These are phyloP conservation scores for Annulohypoxylon nitens DNA, from an alignment of 495 filamentous ascomycete genomes.

Conservation along the genomic window DNA sequence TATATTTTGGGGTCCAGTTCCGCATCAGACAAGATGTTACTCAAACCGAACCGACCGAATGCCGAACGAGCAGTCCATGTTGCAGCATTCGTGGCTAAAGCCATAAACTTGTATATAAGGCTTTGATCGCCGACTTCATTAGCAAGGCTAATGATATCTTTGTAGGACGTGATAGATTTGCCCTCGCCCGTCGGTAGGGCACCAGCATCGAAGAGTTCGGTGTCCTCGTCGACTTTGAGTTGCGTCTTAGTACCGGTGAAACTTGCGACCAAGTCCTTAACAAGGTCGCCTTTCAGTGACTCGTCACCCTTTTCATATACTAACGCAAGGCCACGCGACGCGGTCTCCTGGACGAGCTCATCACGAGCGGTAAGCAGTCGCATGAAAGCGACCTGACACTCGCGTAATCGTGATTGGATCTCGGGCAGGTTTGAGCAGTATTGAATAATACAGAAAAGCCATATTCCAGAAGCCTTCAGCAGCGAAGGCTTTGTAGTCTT, in stretches of 20 bases:
- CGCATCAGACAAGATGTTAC: conserved; percentile 88
- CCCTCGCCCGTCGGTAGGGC: conserved; percentile 91
- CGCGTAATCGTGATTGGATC: conserved; percentile 76
- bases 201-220: conserved; percentile 94
- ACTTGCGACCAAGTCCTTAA: conserved; percentile 85
- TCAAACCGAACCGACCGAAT: conserved; percentile 93
- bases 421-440: conserved; percentile 82
- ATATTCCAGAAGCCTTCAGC: conserved; percentile 89
- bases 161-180: conserved; percentile 91
- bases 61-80: conserved; percentile 96
- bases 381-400: conserved; percentile 90
- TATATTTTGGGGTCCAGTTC: conserved; percentile 94
- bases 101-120: conserved; percentile 97
- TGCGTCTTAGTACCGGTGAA: conserved; percentile 83
- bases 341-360: conserved; percentile 94
- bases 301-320: conserved; percentile 93
- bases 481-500: conserved; percentile 85
- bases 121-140: conserved; percentile 94
- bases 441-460: conserved; percentile 92
- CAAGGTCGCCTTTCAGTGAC: conserved; percentile 81
- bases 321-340: conserved; percentile 86
- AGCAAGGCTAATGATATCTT: conserved; percentile 92
- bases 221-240: conserved; percentile 86
- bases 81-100: conserved; percentile 90
- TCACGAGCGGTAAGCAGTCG: conserved; percentile 88